Percentiles rank a stretch among this genome's conserved stretches.
Evolutionary conservation across 2,329 filamentous ascomycete genomes (phyloP).

Genomic region (Stagonosporopsis tanaceti): DNA sequence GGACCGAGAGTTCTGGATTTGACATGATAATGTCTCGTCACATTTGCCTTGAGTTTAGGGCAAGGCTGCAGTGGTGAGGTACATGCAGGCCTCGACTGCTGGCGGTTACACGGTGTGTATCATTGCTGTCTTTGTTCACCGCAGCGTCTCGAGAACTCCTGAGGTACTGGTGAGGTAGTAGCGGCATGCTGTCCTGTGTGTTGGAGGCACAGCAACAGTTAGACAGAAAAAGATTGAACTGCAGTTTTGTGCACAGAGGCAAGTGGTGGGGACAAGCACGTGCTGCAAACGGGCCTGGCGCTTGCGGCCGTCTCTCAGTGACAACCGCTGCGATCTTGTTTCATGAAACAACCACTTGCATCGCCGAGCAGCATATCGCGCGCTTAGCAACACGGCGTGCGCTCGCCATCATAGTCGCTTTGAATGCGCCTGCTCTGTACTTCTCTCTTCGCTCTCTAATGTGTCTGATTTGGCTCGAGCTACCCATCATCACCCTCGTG

Average conservation of each 20-base stretch:
- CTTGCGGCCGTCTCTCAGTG: conserved; percentile 14
- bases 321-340: conserved; percentile 21
- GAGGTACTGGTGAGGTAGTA: conserved; percentile 20
- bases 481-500: conserved; percentile 3
- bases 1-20: conserved; percentile 10
- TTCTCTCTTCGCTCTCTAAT: not conserved
- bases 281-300: conserved; percentile 22
- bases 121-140: conserved; percentile 21
- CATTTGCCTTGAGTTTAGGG: conserved; percentile 12
- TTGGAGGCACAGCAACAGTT: conserved; percentile 18
- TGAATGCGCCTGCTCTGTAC: conserved; percentile 12
- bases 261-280: conserved; percentile 12
- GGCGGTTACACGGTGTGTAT: conserved; percentile 20
- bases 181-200: conserved; percentile 20
- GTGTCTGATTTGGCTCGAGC: not conserved
- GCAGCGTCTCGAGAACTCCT: conserved; percentile 14
- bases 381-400: conserved; percentile 15
- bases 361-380: conserved; percentile 15
- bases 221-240: conserved; percentile 12
- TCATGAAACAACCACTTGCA: conserved; percentile 24
- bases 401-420: conserved; percentile 5
- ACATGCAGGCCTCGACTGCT: conserved; percentile 17
- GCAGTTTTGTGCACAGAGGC: conserved; percentile 11
- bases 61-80: conserved; percentile 11
- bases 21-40: conserved; percentile 12